Percentiles rank a stretch among this genome's conserved stretches.
Evolutionary conservation across 768 basidiomycete genomes (phyloP).

Genomic region (Leucosporidium yakuticum): DNA sequence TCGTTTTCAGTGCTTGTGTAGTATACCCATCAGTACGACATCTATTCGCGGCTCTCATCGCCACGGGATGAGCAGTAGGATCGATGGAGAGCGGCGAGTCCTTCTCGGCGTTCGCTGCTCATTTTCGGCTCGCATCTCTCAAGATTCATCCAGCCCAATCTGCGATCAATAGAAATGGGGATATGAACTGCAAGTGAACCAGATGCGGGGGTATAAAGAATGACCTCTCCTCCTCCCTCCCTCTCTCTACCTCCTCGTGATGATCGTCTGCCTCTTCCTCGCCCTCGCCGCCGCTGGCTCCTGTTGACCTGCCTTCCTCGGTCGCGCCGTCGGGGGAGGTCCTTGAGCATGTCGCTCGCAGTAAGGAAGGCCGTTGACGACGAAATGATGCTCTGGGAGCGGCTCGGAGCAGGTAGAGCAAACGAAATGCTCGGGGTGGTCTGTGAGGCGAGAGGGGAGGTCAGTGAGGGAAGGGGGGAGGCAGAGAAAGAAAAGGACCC

Average conservation of each 20-base stretch:
- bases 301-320: neutral
- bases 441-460: conserved; percentile 6
- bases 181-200: too few species aligned
- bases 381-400: conserved; percentile 37
- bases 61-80: too few species aligned
- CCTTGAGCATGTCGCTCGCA: conserved; percentile 32
- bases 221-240: too few species aligned
- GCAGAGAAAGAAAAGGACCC: neutral
- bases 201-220: too few species aligned
- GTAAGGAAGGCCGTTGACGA: conserved; percentile 35
- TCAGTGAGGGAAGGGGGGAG: neutral
- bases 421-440: conserved; percentile 37
- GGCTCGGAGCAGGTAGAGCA: conserved; percentile 32
- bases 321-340: neutral
- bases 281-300: conserved; percentile 2
- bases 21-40: too few species aligned
- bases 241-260: conserved; percentile 7
- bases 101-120: too few species aligned
- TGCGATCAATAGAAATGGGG: too few species aligned
- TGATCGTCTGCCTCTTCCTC: conserved; percentile 27
- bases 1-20: too few species aligned
- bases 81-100: too few species aligned
- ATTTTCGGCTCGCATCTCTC: too few species aligned
- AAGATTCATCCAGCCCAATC: too few species aligned
- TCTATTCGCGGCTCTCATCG: too few species aligned